Evolutionary conservation across 1,284 basidiomycete species (phyloP), one percentile per base, ranked within the genome.

Genomic region (Puccinia novopanici): DNA sequence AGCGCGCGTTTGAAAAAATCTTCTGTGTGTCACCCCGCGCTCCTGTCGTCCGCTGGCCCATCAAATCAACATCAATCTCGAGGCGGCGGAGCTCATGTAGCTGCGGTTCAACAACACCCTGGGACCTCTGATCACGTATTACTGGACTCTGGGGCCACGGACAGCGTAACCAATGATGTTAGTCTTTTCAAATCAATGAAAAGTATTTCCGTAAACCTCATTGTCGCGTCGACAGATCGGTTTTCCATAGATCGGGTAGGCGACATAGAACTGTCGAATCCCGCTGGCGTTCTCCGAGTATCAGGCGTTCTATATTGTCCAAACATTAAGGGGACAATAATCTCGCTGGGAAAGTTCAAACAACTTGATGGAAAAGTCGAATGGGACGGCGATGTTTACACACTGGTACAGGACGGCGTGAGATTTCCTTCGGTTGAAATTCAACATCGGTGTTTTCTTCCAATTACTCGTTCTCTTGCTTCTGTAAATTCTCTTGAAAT

Each of bases 301-400:
- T 15, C 8, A 2, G 22, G n/a, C 27, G 37, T 48, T 8, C n/a
- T 67, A 8, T 48, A n/a, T 19, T 67, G 65, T 17, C 37, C 40
- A 67, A n/a, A n/a, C n/a, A n/a, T n/a, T n/a, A n/a, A n/a, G n/a
- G n/a, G n/a, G n/a, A n/a, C n/a, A n/a, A n/a, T 67, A 19, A 45
- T 67, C n/a, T 67, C 65, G 2, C 6, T 67, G 1, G 65, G 65
- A 45, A 67, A 48, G 40, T 67, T 67, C 45, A 48, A 27, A 19
- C 8, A 15, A 19, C 24, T 3, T 2, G 65, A 67, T 34, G 65
- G 65, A 22, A 12, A 45, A 17, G 65, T 67, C 8, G 17, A n/a
- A 17, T 67, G 45, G 40, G 15, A 67, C 17, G 65, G 37, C 1
- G 65, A n/a, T 1, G n/a, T 1, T 13, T 67, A 67, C 24, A 45